Evolutionary conservation across 257 asterid genomes (phyloP), one percentile per base, ranked within the genome.

Genomic region (Ilex asprella): DNA sequence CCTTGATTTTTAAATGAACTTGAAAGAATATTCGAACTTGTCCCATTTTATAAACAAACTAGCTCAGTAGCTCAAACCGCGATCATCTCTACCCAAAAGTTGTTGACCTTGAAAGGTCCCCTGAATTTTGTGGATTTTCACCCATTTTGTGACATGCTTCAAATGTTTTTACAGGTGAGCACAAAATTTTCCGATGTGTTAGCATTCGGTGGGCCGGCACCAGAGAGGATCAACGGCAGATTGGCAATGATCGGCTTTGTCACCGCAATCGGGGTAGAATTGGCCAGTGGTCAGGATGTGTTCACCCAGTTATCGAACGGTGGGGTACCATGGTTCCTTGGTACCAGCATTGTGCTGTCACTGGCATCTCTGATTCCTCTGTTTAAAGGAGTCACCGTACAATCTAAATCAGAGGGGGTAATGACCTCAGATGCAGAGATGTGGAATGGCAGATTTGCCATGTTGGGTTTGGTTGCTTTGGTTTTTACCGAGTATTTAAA

Each of bases 391-490:
- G 81, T 76, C 0, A 75, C 78, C 0, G 85, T 75, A 6, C 95
- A 89, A 21, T 74, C 91, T 0, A 73, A 74, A 44, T 74, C 92
- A 3, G 69, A 31, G 0, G 78, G 65, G 0, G 1, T 89, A 53
- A 79, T 89, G 88, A 73, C 72, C 1, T 81, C 95, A 0, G 77
- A 89, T 53, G 92, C 91, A 0, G 97, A 89, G 69, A 63, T 88
- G 10, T 86, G 87, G 95, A 91, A 91, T 50, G 98, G 98, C 0
- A 75, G 96, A 75, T 70, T 84, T 35, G 98, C 98, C 2, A 91
- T 91, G 98, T 56, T 91, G 55, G 98, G 98, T 1, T 66, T 91
- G 65, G 68, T 91, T 14, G 98, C 91, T 0, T 72, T 88, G 78
- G 96, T 96, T 5, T 75, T 86, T 31, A 91, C 98, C 0, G 96